A percentile compares a stretch with the other conserved stretches of the same genome.
Evolutionary conservation across 768 basidiomycete species (phyloP).

Genomic region (Crepidotus variabilis): DNA sequence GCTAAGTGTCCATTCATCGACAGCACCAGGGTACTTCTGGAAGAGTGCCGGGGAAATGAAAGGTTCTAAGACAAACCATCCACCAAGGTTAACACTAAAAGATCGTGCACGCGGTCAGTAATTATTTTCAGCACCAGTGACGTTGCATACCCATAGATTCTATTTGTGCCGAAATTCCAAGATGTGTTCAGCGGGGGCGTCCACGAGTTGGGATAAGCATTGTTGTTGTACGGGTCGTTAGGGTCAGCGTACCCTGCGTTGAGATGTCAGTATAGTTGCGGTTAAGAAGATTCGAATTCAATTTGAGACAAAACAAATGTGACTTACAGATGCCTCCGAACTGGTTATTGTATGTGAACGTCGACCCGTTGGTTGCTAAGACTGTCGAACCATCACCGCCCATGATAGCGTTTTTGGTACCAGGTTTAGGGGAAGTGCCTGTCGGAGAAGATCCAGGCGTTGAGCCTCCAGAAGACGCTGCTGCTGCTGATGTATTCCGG

Average conservation of each 20-base stretch:
- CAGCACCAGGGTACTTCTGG: constrained; percentile 58
- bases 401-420: constrained; percentile 24
- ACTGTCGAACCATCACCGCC: constrained; percentile 73
- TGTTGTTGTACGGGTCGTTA: constrained; percentile 70
- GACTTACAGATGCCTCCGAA: constrained; percentile 74
- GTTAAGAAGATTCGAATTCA: background rate
- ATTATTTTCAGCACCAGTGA: background rate
- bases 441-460: background rate
- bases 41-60: constrained; percentile 63
- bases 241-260: constrained; percentile 60
- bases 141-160: constrained; percentile 50
- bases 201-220: constrained; percentile 74
- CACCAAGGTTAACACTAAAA: constrained; percentile 70
- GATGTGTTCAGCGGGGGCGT: constrained; percentile 72
- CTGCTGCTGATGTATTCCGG: constrained; percentile 4
- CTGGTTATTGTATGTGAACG: constrained; percentile 72
- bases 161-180: constrained; percentile 69
- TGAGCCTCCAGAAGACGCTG: background rate
- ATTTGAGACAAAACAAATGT: constrained; percentile 2
- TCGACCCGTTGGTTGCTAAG: constrained; percentile 60
- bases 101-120: constrained; percentile 1
- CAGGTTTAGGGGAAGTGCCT: constrained; percentile 2
- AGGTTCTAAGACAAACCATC: constrained; percentile 75
- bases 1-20: constrained; percentile 77
- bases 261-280: background rate